Evolutionary conservation across 257 asterid genomes (phyloP), one percentile per base, ranked within the genome.

Genomic region (Penstemon barbatus): DNA sequence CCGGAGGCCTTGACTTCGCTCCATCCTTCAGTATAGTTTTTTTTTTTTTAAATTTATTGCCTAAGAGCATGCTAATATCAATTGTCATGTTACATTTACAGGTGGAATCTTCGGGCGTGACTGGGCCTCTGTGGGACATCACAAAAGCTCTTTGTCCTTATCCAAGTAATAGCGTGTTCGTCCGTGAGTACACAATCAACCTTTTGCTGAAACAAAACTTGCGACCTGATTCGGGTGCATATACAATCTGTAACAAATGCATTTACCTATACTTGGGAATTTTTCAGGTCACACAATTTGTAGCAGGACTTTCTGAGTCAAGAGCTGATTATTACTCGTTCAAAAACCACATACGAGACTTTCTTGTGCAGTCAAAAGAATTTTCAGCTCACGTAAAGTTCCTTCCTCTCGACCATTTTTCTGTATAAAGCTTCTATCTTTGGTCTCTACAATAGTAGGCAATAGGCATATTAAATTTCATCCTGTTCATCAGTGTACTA

Each of bases 281-380:
- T 25, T 15, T 49, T 44, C 82, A 94, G 99, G 97, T 94, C 44
- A 75, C 97, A 55, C 97, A 87, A 71, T 91, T 91, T 72, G 99
- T 94, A 58, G 84, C 79, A 73, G 93, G 91, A 40, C 97, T 94
- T 65, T 75, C 87, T 51, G 97, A 89, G 74, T 89, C 98, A 0
- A 80, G 90, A 63, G 44, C 55, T 45, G 96, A 94, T 69, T 83
- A 82, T 61, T n/a, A 93, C 3, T 56, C 85, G 7, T 94, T 94
- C 91, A 94, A 91, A 78, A 81, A 87, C 81, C 95, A 86, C 66
- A 87, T 91, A 62, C 77, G 98, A 74, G 99, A 94, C 75, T 94
- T 94, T 76, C 99, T 94, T 43, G 88, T 89, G 74, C 99, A 94
- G 76, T 91, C 99, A 10, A 94, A 94, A 74, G 99, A 87, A 68